Conservation (phyloP, 805 yeast species). For the Wickerhamomyces xylosicus region DNA sequence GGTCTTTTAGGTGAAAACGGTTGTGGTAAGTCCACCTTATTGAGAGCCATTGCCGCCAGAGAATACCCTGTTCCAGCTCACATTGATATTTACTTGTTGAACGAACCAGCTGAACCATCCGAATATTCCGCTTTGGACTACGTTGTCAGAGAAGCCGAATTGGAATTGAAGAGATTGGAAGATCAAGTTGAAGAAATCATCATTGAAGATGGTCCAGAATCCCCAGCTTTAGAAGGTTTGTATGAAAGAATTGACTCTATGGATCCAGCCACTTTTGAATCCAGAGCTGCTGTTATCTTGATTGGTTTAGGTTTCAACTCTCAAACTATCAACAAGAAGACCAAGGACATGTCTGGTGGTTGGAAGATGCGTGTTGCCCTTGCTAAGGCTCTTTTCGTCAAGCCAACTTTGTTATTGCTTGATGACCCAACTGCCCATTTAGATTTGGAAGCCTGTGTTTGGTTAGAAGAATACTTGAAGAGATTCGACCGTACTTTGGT, state of each 20-base stretch:
- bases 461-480: slow-evolving; percentile 97
- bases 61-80: slow-evolving; percentile 92
- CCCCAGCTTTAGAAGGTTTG: slow-evolving; percentile 71
- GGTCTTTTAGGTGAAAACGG: slow-evolving; percentile 98
- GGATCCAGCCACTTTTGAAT: slow-evolving; percentile 94
- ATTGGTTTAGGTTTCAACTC: slow-evolving; percentile 96
- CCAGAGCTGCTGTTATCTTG: slow-evolving; percentile 90
- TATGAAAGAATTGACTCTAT: slow-evolving; percentile 92
- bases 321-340: slow-evolving; percentile 79
- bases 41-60: slow-evolving; percentile 89
- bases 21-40: slow-evolving; percentile 94
- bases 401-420: slow-evolving; percentile 87
- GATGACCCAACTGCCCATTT: slow-evolving; percentile 99
- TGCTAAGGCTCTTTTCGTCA: slow-evolving; percentile 95
- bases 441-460: slow-evolving; percentile 98
- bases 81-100: slow-evolving; percentile 85
- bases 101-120: slow-evolving; percentile 96
- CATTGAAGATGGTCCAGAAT: slow-evolving; percentile 90
- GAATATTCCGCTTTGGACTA: slow-evolving; percentile 90
- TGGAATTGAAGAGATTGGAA: slow-evolving; percentile 84
- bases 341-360: slow-evolving; percentile 99
- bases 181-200: slow-evolving; percentile 82
- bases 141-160: slow-evolving; percentile 94
- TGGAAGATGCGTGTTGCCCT: slow-evolving; percentile 99
- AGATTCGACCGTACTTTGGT: slow-evolving; percentile 89